Evolutionary conservation across 2,329 filamentous ascomycete species (phyloP).

Genomic region (Aspergillus candidus): DNA sequence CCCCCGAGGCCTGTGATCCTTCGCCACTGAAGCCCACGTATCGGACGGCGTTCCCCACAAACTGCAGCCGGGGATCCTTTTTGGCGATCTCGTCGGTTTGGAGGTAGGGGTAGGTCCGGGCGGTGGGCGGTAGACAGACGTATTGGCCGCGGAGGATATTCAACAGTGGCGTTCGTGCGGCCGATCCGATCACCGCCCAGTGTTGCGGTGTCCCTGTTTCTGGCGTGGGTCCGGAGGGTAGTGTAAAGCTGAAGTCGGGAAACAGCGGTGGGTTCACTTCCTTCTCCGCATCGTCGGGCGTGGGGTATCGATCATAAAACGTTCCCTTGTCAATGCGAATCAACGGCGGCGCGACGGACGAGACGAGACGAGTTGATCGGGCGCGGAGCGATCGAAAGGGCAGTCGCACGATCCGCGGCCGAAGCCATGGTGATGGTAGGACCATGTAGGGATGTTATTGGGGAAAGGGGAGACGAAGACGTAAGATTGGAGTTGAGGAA

Average conservation of each 20-base stretch:
- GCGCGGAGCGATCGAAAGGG: too few species aligned
- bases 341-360: conserved; percentile 44
- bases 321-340: conserved; percentile 71
- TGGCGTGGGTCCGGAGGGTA: conserved; percentile 48
- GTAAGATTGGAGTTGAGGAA: too few species aligned
- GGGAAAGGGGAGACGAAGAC: too few species aligned
- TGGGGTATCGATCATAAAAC: conserved; percentile 73
- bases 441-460: too few species aligned
- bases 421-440: too few species aligned
- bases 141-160: conserved; percentile 70
- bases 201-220: conserved; percentile 44
- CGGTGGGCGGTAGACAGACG: conserved; percentile 66
- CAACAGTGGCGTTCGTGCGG: conserved; percentile 76
- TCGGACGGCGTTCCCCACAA: conserved; percentile 63
- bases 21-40: conserved; percentile 89
- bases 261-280: conserved; percentile 68
- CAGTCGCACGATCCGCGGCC: too few species aligned
- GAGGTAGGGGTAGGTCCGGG: conserved; percentile 73
- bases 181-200: conserved; percentile 79
- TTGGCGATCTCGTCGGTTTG: conserved; percentile 54
- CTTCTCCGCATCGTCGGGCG: conserved; percentile 35
- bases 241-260: conserved; percentile 59
- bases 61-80: conserved; percentile 48
- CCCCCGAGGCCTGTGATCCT: conserved; percentile 45
- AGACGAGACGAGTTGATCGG: conserved; percentile 9